Percentiles rank a stretch among this genome's conserved stretches.
Conservation (phyloP, 805 yeast genomes). For the Cyberlindnera nakhonratchasimensis region DNA sequence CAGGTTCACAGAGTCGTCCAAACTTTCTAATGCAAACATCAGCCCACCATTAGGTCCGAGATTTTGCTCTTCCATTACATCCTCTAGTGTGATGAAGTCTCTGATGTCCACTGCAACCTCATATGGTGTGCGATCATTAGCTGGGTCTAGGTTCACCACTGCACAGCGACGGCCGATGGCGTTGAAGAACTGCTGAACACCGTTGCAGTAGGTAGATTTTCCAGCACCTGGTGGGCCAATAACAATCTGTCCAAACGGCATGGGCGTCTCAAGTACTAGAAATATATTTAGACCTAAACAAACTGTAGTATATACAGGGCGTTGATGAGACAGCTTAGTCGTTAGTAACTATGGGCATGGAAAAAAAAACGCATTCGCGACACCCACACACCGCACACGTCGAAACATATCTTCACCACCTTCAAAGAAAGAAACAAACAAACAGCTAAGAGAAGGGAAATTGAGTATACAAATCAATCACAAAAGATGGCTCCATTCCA, state of each 20-base stretch:
- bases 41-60: slow-evolving; percentile 90
- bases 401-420: not conserved
- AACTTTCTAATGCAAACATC: slow-evolving; percentile 76
- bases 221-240: slow-evolving; percentile 99
- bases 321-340: too few relatives aligned
- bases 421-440: not conserved
- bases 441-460: not conserved
- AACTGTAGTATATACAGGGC: too few relatives aligned
- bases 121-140: slow-evolving; percentile 69
- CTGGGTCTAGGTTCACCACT: slow-evolving; percentile 90
- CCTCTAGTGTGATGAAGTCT: slow-evolving; percentile 71
- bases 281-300: not conserved
- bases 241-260: slow-evolving; percentile 76
- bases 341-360: not conserved
- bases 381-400: not conserved
- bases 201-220: slow-evolving; percentile 90
- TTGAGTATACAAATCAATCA: not conserved
- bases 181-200: slow-evolving; percentile 85
- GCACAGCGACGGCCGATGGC: slow-evolving; percentile 90
- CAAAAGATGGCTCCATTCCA: slow-evolving; percentile 29
- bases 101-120: slow-evolving; percentile 76
- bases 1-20: slow-evolving; percentile 53
- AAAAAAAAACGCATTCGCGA: slow-evolving; percentile 3
- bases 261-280: not conserved
- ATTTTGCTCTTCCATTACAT: slow-evolving; percentile 65